Evolutionary conservation across 2,329 filamentous ascomycete genomes (phyloP).

Genomic region (Colletotrichum destructivum): DNA sequence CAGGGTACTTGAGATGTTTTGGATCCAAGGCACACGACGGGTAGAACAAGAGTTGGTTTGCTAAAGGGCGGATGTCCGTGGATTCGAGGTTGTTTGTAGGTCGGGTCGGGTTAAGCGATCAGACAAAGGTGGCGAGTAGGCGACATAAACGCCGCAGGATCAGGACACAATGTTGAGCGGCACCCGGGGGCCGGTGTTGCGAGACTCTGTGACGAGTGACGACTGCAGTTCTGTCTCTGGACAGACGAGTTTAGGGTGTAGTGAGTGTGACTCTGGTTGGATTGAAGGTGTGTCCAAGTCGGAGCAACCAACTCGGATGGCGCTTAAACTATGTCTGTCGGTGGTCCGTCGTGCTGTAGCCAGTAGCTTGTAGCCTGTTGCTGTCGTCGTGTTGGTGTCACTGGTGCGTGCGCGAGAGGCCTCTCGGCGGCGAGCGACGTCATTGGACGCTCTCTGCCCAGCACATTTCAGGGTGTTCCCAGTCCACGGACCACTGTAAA

Average conservation of each 20-base stretch:
- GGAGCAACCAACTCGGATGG: slow-evolving; percentile 31
- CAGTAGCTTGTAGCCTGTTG: too few species aligned
- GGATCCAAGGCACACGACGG: background rate
- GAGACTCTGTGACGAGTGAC: slow-evolving; percentile 34
- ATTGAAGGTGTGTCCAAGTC: slow-evolving; percentile 28
- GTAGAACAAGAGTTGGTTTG: background rate
- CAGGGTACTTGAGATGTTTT: background rate
- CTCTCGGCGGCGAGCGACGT: slow-evolving; percentile 39
- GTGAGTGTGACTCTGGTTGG: slow-evolving; percentile 35
- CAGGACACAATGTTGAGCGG: slow-evolving; percentile 3
- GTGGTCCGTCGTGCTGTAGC: slow-evolving; percentile 27
- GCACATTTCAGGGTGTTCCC: slow-evolving; percentile 24
- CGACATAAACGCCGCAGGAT: slow-evolving; percentile 13
- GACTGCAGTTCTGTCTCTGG: slow-evolving; percentile 17
- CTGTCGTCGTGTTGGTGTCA: slow-evolving; percentile 8
- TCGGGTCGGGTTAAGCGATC: slow-evolving; percentile 24
- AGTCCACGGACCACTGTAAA: slow-evolving; percentile 7
- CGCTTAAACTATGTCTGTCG: slow-evolving; percentile 36
- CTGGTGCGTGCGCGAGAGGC: slow-evolving; percentile 38
- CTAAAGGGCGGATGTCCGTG: background rate
- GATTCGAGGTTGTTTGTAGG: slow-evolving; percentile 21
- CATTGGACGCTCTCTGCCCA: slow-evolving; percentile 22
- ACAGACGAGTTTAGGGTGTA: slow-evolving; percentile 29
- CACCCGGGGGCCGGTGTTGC: background rate
- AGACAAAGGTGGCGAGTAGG: slow-evolving; percentile 28